These are phyloP conservation scores for Galeopsis tetrahit DNA, from an alignment of 257 asterid genomes.

Conservation along the genomic window DNA sequence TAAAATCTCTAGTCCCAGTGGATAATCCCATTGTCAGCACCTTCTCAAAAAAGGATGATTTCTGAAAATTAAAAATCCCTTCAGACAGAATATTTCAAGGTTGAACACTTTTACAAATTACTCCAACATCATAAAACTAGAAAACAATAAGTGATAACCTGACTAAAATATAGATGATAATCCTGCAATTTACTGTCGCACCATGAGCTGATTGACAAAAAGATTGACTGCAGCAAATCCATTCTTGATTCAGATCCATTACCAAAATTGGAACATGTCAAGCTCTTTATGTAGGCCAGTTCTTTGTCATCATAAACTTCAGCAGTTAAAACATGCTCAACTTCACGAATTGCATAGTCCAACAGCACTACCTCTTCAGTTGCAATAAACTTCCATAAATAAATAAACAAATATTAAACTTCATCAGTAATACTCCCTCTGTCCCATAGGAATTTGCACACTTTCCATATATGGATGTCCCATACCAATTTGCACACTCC, in stretches of 20 bases:
- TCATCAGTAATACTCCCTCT: conserved; percentile 34
- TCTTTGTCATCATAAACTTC: conserved; percentile 60
- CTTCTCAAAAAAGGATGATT: conserved; percentile 65
- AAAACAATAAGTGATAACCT: conserved; percentile 54
- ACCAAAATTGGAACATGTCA: conserved; percentile 54
- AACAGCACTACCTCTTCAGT: conserved; percentile 68
- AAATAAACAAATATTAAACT: conserved; percentile 41
- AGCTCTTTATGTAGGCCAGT: conserved; percentile 64
- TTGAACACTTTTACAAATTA: conserved; percentile 19
- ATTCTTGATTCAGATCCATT: conserved; percentile 53
- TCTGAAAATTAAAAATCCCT: conserved; percentile 56
- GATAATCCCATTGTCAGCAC: conserved; percentile 66
- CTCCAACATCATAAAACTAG: conserved; percentile 35
- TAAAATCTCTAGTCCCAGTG: conserved; percentile 54
- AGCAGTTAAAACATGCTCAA: conserved; percentile 59
- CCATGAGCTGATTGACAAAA: conserved; percentile 79
- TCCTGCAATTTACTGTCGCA: conserved; percentile 82
- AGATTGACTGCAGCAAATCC: conserved; percentile 66
- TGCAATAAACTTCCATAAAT: conserved; percentile 71
- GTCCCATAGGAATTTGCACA: too few relatives aligned
- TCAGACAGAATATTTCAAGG: conserved; percentile 39
- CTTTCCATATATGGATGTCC: too few relatives aligned
- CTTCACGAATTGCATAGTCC: conserved; percentile 67
- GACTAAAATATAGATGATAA: conserved; percentile 79
- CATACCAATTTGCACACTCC: too few relatives aligned